phyloP scores from a whole-genome alignment of 345 rosid genomes.

The Citrus mangshanensis region DNA sequence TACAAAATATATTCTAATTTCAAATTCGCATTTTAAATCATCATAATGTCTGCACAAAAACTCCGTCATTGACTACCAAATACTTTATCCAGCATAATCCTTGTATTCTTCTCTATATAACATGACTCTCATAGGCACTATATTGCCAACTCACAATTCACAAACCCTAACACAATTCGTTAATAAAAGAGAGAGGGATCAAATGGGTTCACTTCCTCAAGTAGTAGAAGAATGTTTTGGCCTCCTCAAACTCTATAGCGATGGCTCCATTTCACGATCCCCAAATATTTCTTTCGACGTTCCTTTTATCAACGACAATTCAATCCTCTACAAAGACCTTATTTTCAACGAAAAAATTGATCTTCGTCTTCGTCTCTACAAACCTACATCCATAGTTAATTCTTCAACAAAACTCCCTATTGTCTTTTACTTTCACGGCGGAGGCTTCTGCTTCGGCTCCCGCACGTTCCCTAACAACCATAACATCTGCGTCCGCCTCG shows the following conservation, averaged over 20 bases:
- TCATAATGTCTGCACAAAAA: too few relatives aligned
- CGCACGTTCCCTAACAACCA: constrained; percentile 38
- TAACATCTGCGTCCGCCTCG: constrained; percentile 35
- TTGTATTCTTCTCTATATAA: not conserved
- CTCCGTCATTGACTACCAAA: too few relatives aligned
- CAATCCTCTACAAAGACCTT: constrained; percentile 9
- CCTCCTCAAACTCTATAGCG: constrained; percentile 27
- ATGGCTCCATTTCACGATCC: constrained; percentile 21
- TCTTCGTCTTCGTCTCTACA: constrained; percentile 23
- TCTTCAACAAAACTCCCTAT: constrained; percentile 14
- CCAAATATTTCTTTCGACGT: not conserved
- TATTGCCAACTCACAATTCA: too few relatives aligned
- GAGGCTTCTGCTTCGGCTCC: constrained; percentile 49
- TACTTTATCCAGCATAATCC: not conserved
- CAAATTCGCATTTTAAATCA: too few relatives aligned
- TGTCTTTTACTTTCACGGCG: constrained; percentile 32
- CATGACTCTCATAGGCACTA: too few relatives aligned
- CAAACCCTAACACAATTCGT: too few relatives aligned
- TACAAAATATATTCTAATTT: too few relatives aligned
- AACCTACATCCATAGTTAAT: not conserved
- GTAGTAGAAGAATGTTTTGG: constrained; percentile 34
- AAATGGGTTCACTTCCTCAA: constrained; percentile 26
- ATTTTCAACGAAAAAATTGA: constrained; percentile 1
- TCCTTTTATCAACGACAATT: not conserved
- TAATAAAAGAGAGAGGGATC: too few relatives aligned